Evolutionary conservation across 2,329 filamentous ascomycete genomes (phyloP), one percentile per base, ranked within the genome.

Genomic region (Emmonsiellopsis sp.): DNA sequence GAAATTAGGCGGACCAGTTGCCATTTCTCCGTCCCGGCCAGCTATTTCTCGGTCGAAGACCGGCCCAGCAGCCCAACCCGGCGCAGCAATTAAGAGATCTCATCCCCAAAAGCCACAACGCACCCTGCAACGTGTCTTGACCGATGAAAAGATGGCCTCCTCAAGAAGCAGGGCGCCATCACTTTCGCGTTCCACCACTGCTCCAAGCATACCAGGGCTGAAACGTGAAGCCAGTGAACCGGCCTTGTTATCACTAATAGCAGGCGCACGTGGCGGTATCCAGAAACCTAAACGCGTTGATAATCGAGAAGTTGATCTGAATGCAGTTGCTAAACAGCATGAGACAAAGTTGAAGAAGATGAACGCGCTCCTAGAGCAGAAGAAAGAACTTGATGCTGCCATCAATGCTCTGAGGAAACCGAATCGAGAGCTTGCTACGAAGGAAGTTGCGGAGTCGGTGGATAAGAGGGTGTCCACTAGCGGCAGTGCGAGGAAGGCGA

Each of bases 231-330:
- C 65, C 5, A 70, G 69, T 48, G 74, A 76, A 15, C 69, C 68
- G 9, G 56, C 66, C 30, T 62, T 71, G 15, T 67, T 73, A 10
- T 63, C 62, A 10, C 51, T 65, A 26, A 65, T 67, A 4, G 62
- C 66, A 10, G 68, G 62, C 42, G 70, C 71, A 6, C 69, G 73
- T 10, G 71, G 71, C 16, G 71, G 72, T 2, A 71, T 76, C 16
- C 71, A 75, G 50, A 72, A 74, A 54, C 65, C 72, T 2, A 70
- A 58, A 16, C 70, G 73, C 10, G 70, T 69, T 30, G 71, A 73
- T 47, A 75, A 76, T 57, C 73, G 75, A 26, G 74, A 77, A 60
- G 68, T 78, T 43, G 75, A 78, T 57, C 66, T 78, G 8, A 68
- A 70, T 47, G 71, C 73, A 2, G 68, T 70, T 52, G 68, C 72